These are phyloP conservation scores for Fusarium temperatum DNA, from an alignment of 2,329 filamentous ascomycete species.

Conservation along the genomic window DNA sequence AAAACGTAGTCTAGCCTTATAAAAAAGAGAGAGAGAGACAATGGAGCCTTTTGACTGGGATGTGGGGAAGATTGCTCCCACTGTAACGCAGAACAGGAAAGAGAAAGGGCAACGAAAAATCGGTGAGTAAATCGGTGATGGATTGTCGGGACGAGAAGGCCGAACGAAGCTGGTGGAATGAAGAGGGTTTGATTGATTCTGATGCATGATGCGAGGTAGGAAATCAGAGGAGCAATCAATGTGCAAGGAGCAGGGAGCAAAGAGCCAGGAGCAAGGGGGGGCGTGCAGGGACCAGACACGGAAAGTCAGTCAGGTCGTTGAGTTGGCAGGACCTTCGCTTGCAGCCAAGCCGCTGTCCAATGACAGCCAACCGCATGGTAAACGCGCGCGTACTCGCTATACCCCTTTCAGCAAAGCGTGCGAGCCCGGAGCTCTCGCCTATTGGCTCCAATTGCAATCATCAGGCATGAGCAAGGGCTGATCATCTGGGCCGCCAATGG, in stretches of 20 bases:
- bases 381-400: slow-evolving; percentile 44
- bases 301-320: slow-evolving; percentile 22
- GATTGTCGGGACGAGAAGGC: slow-evolving; percentile 15
- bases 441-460: slow-evolving; percentile 34
- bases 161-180: slow-evolving; percentile 3
- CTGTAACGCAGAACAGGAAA: background rate
- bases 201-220: slow-evolving; percentile 20
- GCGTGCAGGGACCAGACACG: slow-evolving; percentile 10
- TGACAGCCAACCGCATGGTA: slow-evolving; percentile 36
- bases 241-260: background rate
- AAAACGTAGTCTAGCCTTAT: background rate
- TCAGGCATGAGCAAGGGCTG: slow-evolving; percentile 13
- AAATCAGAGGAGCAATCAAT: slow-evolving; percentile 4
- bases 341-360: slow-evolving; percentile 45
- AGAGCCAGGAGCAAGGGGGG: background rate
- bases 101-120: background rate
- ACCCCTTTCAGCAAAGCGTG: slow-evolving; percentile 27
- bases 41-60: background rate
- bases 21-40: background rate
- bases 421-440: slow-evolving; percentile 36
- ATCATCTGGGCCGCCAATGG: slow-evolving; percentile 30
- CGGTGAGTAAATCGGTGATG: slow-evolving; percentile 8
- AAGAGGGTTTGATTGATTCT: slow-evolving; percentile 8
- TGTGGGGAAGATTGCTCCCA: background rate
- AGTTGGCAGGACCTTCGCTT: slow-evolving; percentile 46